Conservation (phyloP, 2,329 filamentous ascomycete genomes). For the Colletotrichum godetiae region DNA sequence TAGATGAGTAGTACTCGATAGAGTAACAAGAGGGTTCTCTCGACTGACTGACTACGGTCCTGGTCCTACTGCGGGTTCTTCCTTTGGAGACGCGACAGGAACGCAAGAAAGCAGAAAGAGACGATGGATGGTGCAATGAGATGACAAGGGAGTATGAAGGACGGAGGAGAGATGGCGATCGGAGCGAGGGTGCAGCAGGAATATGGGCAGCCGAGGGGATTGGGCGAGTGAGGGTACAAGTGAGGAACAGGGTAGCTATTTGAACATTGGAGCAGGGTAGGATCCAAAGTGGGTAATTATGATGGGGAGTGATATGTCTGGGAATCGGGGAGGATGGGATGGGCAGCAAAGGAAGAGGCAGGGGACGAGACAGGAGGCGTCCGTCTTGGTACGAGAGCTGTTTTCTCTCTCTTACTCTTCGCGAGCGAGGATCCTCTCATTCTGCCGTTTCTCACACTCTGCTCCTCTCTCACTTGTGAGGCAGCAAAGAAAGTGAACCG, state of each 20-base stretch:
- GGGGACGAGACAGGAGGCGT: slow-evolving; percentile 4
- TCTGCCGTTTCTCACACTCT: background rate
- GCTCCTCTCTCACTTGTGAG: background rate
- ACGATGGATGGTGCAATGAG: slow-evolving; percentile 31
- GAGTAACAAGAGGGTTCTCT: background rate
- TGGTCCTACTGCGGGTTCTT: slow-evolving; percentile 15
- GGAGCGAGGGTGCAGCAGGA: slow-evolving; percentile 40
- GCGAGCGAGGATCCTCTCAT: background rate
- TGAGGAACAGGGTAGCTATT: slow-evolving; percentile 47
- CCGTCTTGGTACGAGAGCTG: background rate
- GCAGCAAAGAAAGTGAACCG: background rate
- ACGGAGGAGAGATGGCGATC: slow-evolving; percentile 35
- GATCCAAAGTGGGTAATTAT: slow-evolving; percentile 47
- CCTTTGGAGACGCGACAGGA: slow-evolving; percentile 16
- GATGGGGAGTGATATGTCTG: slow-evolving; percentile 40
- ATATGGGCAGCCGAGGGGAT: slow-evolving; percentile 24
- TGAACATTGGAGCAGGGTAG: slow-evolving; percentile 47
- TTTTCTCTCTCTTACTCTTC: background rate
- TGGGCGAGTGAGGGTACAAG: slow-evolving; percentile 41
- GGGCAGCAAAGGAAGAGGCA: background rate
- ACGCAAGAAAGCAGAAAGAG: slow-evolving; percentile 6
- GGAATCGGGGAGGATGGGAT: slow-evolving; percentile 23
- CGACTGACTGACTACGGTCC: background rate
- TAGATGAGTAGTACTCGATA: background rate
- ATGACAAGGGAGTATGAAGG: slow-evolving; percentile 35